Evolutionary conservation across 2,329 filamentous ascomycete genomes (phyloP).

Genomic region (Diaporthe sp.): DNA sequence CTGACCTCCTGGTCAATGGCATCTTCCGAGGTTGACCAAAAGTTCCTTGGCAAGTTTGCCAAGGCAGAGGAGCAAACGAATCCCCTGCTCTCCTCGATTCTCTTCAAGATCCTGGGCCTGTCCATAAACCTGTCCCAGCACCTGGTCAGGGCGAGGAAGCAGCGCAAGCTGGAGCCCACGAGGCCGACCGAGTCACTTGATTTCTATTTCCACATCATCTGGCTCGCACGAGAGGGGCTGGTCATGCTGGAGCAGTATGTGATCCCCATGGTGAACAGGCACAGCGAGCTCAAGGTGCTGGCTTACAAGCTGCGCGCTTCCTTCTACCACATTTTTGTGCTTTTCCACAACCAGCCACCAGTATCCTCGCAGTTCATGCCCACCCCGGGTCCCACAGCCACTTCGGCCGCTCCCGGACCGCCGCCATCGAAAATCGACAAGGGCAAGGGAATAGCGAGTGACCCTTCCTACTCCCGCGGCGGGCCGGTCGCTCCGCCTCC

Average conservation of each 20-base stretch:
- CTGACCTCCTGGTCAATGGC: slow-evolving; percentile 74
- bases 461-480: slow-evolving; percentile 58
- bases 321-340: slow-evolving; percentile 96
- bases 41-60: slow-evolving; percentile 92
- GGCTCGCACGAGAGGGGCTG: slow-evolving; percentile 92
- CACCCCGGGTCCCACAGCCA: slow-evolving; percentile 60
- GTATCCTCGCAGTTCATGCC: slow-evolving; percentile 73
- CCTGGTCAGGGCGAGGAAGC: slow-evolving; percentile 84
- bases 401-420: slow-evolving; percentile 46
- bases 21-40: slow-evolving; percentile 96
- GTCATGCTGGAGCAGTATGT: slow-evolving; percentile 90
- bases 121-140: slow-evolving; percentile 90
- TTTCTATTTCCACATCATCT: slow-evolving; percentile 90
- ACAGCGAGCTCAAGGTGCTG: slow-evolving; percentile 87
- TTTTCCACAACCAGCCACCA: slow-evolving; percentile 92
- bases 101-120: slow-evolving; percentile 92
- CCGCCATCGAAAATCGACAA: slow-evolving; percentile 58
- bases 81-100: slow-evolving; percentile 81
- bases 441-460: slow-evolving; percentile 63
- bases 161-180: slow-evolving; percentile 85
- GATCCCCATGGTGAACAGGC: slow-evolving; percentile 84
- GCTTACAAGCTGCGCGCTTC: slow-evolving; percentile 93
- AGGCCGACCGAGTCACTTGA: slow-evolving; percentile 84
- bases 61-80: slow-evolving; percentile 83
- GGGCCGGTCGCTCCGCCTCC: slow-evolving; percentile 71